Evolutionary conservation across 495 filamentous ascomycete species (phyloP).

Genomic region (Collariella sp.): DNA sequence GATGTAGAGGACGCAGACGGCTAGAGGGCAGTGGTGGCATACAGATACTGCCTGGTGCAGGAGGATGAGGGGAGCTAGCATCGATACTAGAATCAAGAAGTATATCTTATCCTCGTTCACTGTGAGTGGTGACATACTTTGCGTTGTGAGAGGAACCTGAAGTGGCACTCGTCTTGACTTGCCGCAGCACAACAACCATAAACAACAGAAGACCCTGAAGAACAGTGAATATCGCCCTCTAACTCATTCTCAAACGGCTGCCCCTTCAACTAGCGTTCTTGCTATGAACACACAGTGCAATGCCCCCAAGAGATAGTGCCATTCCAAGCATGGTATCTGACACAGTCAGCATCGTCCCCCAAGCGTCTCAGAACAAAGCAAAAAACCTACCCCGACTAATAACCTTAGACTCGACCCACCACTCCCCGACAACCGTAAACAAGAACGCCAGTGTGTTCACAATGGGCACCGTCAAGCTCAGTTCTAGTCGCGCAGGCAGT

Average conservation of each 20-base stretch:
- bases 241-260: background rate
- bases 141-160: too few relatives aligned
- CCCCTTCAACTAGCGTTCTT: constrained; percentile 3
- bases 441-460: constrained; percentile 90
- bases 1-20: background rate
- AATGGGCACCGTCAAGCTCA: constrained; percentile 89
- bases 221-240: too few relatives aligned
- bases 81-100: background rate
- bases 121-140: too few relatives aligned
- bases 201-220: background rate
- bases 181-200: too few relatives aligned
- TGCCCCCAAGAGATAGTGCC: constrained; percentile 7
- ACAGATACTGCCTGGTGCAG: constrained; percentile 4
- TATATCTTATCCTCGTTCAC: too few relatives aligned
- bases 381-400: constrained; percentile 59
- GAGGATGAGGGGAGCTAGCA: background rate
- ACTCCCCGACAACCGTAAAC: constrained; percentile 91
- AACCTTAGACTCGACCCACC: constrained; percentile 86
- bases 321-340: constrained; percentile 11
- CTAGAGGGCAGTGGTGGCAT: background rate
- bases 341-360: background rate
- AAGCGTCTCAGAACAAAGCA: background rate
- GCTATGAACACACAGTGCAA: constrained; percentile 15
- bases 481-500: constrained; percentile 43
- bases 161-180: too few relatives aligned